These are phyloP conservation scores for Setaria viridis DNA, from an alignment of 202 grass and related monocot species.

Conservation along the genomic window DNA sequence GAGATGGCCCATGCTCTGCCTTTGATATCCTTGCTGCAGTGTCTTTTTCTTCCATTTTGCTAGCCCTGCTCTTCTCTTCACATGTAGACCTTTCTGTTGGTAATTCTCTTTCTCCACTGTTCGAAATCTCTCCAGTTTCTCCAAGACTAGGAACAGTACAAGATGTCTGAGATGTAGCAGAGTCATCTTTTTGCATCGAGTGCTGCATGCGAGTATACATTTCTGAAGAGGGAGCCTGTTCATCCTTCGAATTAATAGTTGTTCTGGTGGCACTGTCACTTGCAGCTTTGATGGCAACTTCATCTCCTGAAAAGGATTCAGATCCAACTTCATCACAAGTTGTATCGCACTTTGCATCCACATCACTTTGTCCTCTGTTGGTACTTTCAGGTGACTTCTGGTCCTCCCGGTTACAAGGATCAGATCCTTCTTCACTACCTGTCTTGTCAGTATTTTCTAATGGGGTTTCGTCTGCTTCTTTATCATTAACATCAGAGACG, in stretches of 20 bases:
- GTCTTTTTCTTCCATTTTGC: constrained; percentile 31
- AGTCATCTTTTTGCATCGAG: constrained; percentile 27
- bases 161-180: constrained; percentile 36
- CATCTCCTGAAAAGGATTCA: constrained; percentile 34
- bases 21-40: constrained; percentile 38
- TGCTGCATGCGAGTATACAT: constrained; percentile 21
- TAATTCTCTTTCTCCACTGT: constrained; percentile 29
- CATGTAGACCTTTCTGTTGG: constrained; percentile 36
- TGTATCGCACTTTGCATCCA: constrained; percentile 16
- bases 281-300: constrained; percentile 33
- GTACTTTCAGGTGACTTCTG: constrained; percentile 33
- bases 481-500: constrained; percentile 27
- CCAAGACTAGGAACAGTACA: constrained; percentile 21
- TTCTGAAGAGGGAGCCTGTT: constrained; percentile 31
- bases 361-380: constrained; percentile 26
- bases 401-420: constrained; percentile 24
- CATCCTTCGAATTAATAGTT: constrained; percentile 24
- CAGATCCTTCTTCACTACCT: constrained; percentile 23
- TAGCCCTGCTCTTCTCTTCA: constrained; percentile 36
- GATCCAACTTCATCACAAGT: constrained; percentile 27
- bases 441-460: constrained; percentile 43
- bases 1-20: constrained; percentile 40
- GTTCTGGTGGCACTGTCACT: constrained; percentile 21
- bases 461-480: constrained; percentile 31
- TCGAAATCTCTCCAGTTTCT: constrained; percentile 11